phyloP scores from a whole-genome alignment of 1,139 yeast genomes.

The Geotrichum bryndzae region DNA sequence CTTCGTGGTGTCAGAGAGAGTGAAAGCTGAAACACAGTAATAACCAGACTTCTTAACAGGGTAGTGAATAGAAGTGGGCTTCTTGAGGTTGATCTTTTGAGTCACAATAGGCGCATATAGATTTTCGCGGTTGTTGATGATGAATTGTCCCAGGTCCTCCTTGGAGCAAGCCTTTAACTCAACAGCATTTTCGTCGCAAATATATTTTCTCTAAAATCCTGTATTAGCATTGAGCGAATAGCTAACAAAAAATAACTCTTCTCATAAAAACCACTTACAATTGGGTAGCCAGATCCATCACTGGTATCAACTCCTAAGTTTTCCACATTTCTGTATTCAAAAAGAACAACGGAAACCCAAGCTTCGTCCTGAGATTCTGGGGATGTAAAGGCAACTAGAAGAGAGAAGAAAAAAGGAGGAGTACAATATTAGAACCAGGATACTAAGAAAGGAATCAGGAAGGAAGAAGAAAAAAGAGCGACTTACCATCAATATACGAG shows the following conservation, averaged over 20 bases:
- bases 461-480: neutral
- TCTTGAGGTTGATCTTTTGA: slow-evolving; percentile 49
- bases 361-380: slow-evolving; percentile 30
- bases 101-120: slow-evolving; percentile 55
- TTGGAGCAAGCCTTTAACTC: slow-evolving; percentile 50
- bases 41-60: slow-evolving; percentile 72
- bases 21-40: slow-evolving; percentile 77
- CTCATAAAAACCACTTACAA: neutral
- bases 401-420: neutral
- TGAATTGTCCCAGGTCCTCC: slow-evolving; percentile 54
- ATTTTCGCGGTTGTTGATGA: slow-evolving; percentile 41
- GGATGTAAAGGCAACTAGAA: slow-evolving; percentile 20
- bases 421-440: neutral
- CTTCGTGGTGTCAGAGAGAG: slow-evolving; percentile 37
- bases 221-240: slow-evolving; percentile 20
- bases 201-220: slow-evolving; percentile 42
- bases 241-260: slow-evolving; percentile 8
- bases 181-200: slow-evolving; percentile 74
- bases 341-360: slow-evolving; percentile 61
- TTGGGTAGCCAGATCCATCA: slow-evolving; percentile 23
- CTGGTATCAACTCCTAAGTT: slow-evolving; percentile 53
- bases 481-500: slow-evolving; percentile 30
- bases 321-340: slow-evolving; percentile 74
- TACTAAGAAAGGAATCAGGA: neutral
- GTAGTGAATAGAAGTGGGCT: slow-evolving; percentile 58